phyloP scores from a whole-genome alignment of 139 green algal genomes.

The Bryopsis sp. region DNA sequence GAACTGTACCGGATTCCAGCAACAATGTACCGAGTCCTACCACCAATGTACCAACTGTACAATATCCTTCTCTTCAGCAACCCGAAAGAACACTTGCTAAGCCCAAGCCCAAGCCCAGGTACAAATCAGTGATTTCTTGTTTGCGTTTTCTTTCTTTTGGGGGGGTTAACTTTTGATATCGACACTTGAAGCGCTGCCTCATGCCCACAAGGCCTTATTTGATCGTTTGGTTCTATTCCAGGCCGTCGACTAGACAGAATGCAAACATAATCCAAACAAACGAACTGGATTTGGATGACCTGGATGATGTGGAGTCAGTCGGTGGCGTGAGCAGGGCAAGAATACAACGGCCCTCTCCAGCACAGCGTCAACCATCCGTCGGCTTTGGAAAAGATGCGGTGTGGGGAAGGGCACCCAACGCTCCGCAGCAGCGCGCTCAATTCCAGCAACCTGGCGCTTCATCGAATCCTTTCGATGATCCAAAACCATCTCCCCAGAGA shows the following conservation, averaged over 20 bases:
- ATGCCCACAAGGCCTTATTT: neutral
- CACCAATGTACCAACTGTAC: neutral
- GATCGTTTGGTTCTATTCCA: neutral
- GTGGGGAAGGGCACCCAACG: no score
- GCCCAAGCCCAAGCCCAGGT: neutral
- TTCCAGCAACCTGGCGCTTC: no score
- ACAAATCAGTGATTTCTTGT: slow-evolving; percentile 1
- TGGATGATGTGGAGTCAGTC: no score
- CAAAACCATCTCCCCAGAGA: no score
- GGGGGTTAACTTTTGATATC: neutral
- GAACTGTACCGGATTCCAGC: neutral
- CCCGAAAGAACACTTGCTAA: neutral
- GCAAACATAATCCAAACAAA: slow-evolving; percentile 8
- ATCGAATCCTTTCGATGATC: no score
- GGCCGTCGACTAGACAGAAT: neutral
- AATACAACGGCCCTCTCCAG: no score
- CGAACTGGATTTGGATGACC: slow-evolving; percentile 6
- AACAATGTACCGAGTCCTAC: neutral
- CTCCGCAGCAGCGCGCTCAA: no score
- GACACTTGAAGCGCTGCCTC: neutral
- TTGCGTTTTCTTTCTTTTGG: neutral
- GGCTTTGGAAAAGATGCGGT: no score
- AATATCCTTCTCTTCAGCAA: neutral
- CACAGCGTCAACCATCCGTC: no score
- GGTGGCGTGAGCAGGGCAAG: no score